Evolutionary conservation across 73 alveolate genomes (phyloP).

Genomic region (Urostyla sp.): DNA sequence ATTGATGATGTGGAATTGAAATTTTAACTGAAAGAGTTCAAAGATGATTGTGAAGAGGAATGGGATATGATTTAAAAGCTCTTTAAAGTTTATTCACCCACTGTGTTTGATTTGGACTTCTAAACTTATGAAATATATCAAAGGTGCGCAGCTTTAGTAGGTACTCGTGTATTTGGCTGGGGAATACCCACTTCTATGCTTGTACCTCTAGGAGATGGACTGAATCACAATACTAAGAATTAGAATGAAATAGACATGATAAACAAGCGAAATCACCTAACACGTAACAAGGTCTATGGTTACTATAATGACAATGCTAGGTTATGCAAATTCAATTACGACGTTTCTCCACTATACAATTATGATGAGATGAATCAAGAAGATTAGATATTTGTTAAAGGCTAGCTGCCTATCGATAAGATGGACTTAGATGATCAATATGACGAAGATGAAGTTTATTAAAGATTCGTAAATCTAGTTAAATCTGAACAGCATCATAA

Average conservation of each 20-base stretch:
- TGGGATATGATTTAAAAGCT: conserved; percentile 49
- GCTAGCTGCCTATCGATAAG: neutral
- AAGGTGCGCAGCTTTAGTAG: conserved; percentile 13
- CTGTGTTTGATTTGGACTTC: conserved; percentile 50
- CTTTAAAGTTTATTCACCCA: conserved; percentile 41
- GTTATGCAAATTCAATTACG: conserved; percentile 22
- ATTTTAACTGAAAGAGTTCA: conserved; percentile 23
- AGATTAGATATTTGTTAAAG: neutral
- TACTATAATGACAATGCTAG: too few relatives aligned
- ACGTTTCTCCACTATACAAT: neutral
- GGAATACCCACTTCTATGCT: conserved; percentile 53
- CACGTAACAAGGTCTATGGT: conserved; percentile 21
- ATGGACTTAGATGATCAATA: conserved; percentile 9
- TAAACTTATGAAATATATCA: conserved; percentile 2
- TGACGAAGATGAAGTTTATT: conserved; percentile 16
- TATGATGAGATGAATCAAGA: conserved; percentile 26
- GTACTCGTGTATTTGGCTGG: conserved; percentile 65
- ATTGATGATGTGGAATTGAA: conserved; percentile 45
- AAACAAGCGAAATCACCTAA: conserved; percentile 35
- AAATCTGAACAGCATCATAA: neutral
- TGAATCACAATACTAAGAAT: conserved; percentile 26
- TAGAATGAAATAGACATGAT: conserved; percentile 10
- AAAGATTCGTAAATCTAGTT: conserved; percentile 20
- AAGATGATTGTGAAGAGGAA: neutral
- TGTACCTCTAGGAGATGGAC: conserved; percentile 47